These are phyloP conservation scores for Sphagnum magellanicum DNA, from an alignment of 228 moss, liverwort and hornwort genomes.

Conservation along the genomic window DNA sequence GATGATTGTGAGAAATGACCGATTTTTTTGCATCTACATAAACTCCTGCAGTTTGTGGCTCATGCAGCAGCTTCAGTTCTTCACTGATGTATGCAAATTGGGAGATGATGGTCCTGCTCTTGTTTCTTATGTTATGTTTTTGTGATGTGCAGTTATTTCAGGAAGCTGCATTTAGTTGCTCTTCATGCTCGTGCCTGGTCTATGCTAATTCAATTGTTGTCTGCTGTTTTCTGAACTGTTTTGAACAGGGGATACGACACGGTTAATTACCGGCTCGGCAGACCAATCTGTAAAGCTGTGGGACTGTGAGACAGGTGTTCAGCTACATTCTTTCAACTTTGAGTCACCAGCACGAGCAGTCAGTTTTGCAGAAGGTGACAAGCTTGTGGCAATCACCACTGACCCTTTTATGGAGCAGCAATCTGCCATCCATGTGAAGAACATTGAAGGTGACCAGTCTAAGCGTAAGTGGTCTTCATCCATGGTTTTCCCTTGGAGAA, in stretches of 20 bases:
- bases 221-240: not conserved
- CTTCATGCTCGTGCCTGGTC: too few relatives aligned
- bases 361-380: constrained; percentile 87
- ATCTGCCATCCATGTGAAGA: constrained; percentile 84
- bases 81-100: too few relatives aligned
- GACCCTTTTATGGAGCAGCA: constrained; percentile 91
- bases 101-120: too few relatives aligned
- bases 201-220: too few relatives aligned
- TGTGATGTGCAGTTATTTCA: too few relatives aligned
- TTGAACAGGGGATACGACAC: constrained; percentile 65
- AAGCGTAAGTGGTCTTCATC: constrained; percentile 31
- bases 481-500: too few relatives aligned
- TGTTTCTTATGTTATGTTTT: too few relatives aligned
- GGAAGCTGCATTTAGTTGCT: too few relatives aligned
- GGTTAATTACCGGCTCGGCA: constrained; percentile 89
- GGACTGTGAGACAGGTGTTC: constrained; percentile 83
- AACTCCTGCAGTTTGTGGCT: too few relatives aligned
- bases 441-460: constrained; percentile 52
- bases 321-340: constrained; percentile 69
- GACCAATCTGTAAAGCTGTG: constrained; percentile 85
- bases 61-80: too few relatives aligned
- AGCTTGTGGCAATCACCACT: constrained; percentile 72
- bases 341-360: constrained; percentile 90
- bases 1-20: too few relatives aligned
- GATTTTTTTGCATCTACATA: too few relatives aligned